Conservation (phyloP, 805 yeast species). For the Cyberlindnera petersonii region DNA sequence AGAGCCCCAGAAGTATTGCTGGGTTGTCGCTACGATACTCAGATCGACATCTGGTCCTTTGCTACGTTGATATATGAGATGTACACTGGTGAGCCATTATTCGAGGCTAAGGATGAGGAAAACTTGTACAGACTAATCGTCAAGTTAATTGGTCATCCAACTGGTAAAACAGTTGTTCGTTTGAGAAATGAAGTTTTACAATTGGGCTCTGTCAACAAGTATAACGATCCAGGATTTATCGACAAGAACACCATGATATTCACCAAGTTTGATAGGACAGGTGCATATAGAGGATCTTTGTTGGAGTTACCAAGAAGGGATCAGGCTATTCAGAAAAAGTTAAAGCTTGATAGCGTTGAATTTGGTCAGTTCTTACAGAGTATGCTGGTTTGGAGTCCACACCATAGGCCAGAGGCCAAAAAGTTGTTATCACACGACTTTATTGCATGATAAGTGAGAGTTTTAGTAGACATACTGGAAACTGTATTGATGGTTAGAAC, state of each 20-base stretch:
- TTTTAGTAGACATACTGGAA: too few species aligned
- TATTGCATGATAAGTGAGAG: slow-evolving; percentile 11
- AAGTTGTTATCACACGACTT: slow-evolving; percentile 55
- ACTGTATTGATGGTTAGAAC: too few species aligned
- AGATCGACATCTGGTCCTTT: slow-evolving; percentile 90
- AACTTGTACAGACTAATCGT: slow-evolving; percentile 73
- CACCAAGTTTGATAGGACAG: slow-evolving; percentile 31
- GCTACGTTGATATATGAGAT: slow-evolving; percentile 85
- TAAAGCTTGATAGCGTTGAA: slow-evolving; percentile 9
- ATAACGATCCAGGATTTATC: slow-evolving; percentile 12
- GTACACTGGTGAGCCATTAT: slow-evolving; percentile 81
- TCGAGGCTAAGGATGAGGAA: slow-evolving; percentile 79
- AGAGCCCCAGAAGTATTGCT: slow-evolving; percentile 75
- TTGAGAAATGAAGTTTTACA: slow-evolving; percentile 37
- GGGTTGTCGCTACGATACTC: slow-evolving; percentile 69
- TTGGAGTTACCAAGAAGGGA: slow-evolving; percentile 14
- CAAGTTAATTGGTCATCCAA: slow-evolving; percentile 83
- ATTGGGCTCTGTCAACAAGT: slow-evolving; percentile 33
- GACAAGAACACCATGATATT: slow-evolving; percentile 34
- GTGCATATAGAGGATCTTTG: slow-evolving; percentile 23
- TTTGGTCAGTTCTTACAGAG: slow-evolving; percentile 29
- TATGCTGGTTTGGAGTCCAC: slow-evolving; percentile 44
- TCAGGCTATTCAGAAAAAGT: slow-evolving; percentile 18
- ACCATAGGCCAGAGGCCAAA: slow-evolving; percentile 49
- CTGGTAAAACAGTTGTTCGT: slow-evolving; percentile 33